phyloP scores from a whole-genome alignment of 2,329 filamentous ascomycete genomes.

The Pochonia chlamydosporia region DNA sequence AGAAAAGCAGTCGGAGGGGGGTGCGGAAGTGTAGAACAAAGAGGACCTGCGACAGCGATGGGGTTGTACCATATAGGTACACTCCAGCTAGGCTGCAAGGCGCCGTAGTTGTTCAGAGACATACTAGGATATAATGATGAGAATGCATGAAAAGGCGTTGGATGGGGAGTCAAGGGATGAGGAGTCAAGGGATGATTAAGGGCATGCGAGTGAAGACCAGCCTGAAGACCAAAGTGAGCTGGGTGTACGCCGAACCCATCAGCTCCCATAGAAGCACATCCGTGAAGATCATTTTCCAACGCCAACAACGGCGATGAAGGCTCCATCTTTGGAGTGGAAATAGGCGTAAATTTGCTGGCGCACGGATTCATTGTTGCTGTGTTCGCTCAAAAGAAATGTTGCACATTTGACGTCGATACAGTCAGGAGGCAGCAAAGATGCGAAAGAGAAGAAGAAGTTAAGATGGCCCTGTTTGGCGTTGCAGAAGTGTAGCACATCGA shows the following conservation, averaged over 20 bases:
- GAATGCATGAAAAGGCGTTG: not conserved
- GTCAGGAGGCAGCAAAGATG: not conserved
- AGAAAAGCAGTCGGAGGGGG: not conserved
- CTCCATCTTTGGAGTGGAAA: not conserved
- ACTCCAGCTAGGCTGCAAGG: conserved; percentile 3
- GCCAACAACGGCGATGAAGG: conserved; percentile 1
- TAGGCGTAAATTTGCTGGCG: conserved; percentile 7
- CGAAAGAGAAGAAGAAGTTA: not conserved
- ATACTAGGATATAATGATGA: not conserved
- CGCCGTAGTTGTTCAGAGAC: not conserved
- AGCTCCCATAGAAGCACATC: not conserved
- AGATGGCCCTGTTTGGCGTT: not conserved
- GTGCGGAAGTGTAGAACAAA: conserved; percentile 6
- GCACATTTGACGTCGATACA: not conserved
- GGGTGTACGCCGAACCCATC: not conserved
- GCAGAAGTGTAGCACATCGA: not conserved
- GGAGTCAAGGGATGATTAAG: not conserved
- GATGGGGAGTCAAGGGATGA: not conserved
- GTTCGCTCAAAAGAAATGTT: not conserved
- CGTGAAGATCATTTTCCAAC: not conserved
- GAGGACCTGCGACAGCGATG: conserved; percentile 3
- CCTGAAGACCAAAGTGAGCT: not conserved
- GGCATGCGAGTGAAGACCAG: not conserved
- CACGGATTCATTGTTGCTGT: conserved; percentile 7
- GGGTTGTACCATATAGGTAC: conserved; percentile 7